Percentiles rank a stretch among this genome's conserved stretches.
phyloP scores from a whole-genome alignment of 768 basidiomycete species.

The Tulasnella sp. region DNA sequence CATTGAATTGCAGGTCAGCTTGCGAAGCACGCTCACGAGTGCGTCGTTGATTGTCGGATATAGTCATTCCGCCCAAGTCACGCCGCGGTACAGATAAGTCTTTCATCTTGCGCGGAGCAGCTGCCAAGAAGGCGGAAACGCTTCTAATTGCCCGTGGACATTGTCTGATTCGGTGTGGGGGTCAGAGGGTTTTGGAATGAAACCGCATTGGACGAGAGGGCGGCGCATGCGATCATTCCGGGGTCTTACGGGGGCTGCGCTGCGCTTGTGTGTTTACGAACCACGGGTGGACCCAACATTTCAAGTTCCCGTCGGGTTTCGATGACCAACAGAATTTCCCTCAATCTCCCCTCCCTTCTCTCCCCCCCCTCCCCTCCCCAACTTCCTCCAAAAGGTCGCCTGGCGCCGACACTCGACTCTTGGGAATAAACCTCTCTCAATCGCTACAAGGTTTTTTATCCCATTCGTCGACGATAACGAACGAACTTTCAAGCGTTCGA shows the following conservation, averaged over 20 bases:
- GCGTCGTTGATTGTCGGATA: conserved; percentile 2
- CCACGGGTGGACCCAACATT: background rate
- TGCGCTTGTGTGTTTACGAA: background rate
- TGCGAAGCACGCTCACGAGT: background rate
- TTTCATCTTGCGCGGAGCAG: background rate
- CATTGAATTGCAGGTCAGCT: background rate
- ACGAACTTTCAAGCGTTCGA: background rate
- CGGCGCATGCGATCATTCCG: background rate
- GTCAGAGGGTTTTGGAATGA: background rate
- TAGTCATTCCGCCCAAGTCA: background rate
- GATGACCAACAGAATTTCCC: background rate
- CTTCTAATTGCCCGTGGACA: background rate
- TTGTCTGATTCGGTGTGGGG: background rate
- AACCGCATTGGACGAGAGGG: background rate
- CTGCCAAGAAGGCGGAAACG: background rate
- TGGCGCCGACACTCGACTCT: background rate
- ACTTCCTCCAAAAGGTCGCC: background rate
- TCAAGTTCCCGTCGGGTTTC: background rate
- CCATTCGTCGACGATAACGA: conserved; percentile 2
- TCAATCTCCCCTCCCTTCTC: background rate
- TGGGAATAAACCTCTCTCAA: background rate
- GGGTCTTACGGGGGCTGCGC: background rate
- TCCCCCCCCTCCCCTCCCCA: background rate
- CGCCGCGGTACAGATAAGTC: background rate
- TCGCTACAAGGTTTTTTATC: background rate